phyloP scores from a whole-genome alignment of 805 yeast genomes.

The Candida krabiensis region DNA sequence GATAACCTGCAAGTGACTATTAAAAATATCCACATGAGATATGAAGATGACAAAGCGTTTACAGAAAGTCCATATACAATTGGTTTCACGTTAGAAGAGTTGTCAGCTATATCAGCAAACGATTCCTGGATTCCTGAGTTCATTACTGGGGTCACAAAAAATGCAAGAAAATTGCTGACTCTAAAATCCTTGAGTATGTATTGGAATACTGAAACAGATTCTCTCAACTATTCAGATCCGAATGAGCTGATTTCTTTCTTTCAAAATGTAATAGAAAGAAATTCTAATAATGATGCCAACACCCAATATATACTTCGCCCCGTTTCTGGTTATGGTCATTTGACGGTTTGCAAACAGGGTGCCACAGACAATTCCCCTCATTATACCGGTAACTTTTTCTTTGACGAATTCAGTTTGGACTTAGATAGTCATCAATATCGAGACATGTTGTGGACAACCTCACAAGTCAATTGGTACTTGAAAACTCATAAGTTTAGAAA shows the following conservation, averaged over 20 bases:
- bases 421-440: slow-evolving; percentile 83
- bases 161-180: slow-evolving; percentile 75
- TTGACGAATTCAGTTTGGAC: slow-evolving; percentile 86
- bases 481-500: slow-evolving; percentile 74
- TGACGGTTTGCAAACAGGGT: slow-evolving; percentile 77
- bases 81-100: slow-evolving; percentile 80
- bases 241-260: slow-evolving; percentile 51
- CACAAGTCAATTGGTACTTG: slow-evolving; percentile 75
- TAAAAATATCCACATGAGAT: slow-evolving; percentile 86
- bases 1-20: slow-evolving; percentile 92
- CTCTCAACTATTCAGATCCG: slow-evolving; percentile 48
- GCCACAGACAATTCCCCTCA: slow-evolving; percentile 69
- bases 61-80: slow-evolving; percentile 76
- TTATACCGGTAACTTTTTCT: slow-evolving; percentile 69
- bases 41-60: slow-evolving; percentile 76
- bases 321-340: slow-evolving; percentile 82
- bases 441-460: slow-evolving; percentile 76
- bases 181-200: slow-evolving; percentile 75
- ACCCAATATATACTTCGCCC: slow-evolving; percentile 74
- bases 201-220: slow-evolving; percentile 70
- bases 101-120: slow-evolving; percentile 91
- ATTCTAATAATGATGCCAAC: slow-evolving; percentile 21
- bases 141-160: slow-evolving; percentile 63
- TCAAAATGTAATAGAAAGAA: slow-evolving; percentile 41
- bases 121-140: slow-evolving; percentile 82